Evolutionary conservation across 352 stramenopile genomes (phyloP).

Genomic region (Thraustotheca clavata): DNA sequence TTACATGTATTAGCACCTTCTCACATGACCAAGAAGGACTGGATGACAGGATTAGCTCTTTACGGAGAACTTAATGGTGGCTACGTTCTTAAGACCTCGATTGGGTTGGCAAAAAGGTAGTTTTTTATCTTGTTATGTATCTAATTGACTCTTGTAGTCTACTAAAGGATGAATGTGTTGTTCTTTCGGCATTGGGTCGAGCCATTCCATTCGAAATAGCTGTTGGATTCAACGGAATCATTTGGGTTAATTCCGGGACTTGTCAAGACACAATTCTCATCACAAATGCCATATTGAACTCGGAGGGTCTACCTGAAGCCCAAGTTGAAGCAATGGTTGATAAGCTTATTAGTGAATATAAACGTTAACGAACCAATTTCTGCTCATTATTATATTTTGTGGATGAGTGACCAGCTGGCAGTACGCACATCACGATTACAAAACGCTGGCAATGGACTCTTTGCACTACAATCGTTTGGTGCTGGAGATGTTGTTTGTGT

Average conservation of each 20-base stretch:
- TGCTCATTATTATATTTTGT: neutral
- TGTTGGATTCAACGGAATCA: conserved; percentile 92
- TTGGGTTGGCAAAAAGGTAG: conserved; percentile 53
- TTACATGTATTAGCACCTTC: conserved; percentile 42
- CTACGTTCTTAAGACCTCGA: conserved; percentile 83
- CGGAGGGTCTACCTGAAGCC: conserved; percentile 71
- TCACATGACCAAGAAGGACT: conserved; percentile 92
- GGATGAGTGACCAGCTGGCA: conserved; percentile 29
- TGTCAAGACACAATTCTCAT: conserved; percentile 80
- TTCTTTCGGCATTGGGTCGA: conserved; percentile 79
- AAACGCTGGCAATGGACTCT: conserved; percentile 46
- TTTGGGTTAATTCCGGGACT: conserved; percentile 93
- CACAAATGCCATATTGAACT: conserved; percentile 83
- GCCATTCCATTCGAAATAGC: conserved; percentile 91
- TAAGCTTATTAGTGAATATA: conserved; percentile 45
- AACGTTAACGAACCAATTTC: conserved; percentile 3
- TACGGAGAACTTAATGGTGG: conserved; percentile 94
- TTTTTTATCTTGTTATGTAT: neutral
- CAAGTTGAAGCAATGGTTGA: conserved; percentile 74
- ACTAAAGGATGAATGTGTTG: conserved; percentile 57
- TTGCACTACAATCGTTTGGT: conserved; percentile 28
- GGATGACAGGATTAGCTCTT: conserved; percentile 96
- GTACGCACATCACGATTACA: conserved; percentile 35
- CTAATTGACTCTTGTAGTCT: conserved; percentile 23
- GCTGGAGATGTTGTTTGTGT: conserved; percentile 31